Evolutionary conservation across 192 early-diverging fungal species (phyloP).

Genomic region (Chytriomyces sp.): DNA sequence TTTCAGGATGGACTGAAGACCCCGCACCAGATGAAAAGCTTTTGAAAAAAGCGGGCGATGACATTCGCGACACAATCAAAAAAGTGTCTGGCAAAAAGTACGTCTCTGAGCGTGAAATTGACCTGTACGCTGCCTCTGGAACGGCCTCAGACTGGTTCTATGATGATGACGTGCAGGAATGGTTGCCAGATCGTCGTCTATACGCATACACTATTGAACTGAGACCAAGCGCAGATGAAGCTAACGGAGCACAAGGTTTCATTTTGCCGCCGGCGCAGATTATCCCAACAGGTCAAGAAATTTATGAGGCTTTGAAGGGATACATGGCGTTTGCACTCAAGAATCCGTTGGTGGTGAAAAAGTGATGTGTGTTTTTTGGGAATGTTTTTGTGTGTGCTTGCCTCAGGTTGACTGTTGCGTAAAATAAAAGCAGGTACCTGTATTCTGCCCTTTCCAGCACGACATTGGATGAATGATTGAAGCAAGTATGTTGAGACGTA

Average conservation of each 20-base stretch:
- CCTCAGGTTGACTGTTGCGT: no score
- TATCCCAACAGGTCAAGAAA: constrained; percentile 55
- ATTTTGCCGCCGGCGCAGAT: constrained; percentile 62
- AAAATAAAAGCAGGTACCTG: no score
- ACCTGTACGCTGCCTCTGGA: constrained; percentile 64
- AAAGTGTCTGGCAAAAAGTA: constrained; percentile 53
- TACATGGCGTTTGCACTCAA: constrained; percentile 28
- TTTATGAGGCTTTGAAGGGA: constrained; percentile 25
- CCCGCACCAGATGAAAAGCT: constrained; percentile 48
- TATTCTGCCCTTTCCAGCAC: no score
- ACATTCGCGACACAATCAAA: constrained; percentile 44
- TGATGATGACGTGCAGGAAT: constrained; percentile 40
- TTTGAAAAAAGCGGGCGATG: constrained; percentile 54
- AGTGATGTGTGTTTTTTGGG: no score
- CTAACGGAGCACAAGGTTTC: constrained; percentile 51
- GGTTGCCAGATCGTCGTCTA: constrained; percentile 41
- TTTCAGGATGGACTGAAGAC: constrained; percentile 42
- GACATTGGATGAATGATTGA: no score
- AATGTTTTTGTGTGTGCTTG: no score
- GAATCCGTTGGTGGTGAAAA: constrained; percentile 25
- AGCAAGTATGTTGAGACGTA: no score
- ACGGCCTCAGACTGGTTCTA: constrained; percentile 63
- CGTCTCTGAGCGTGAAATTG: constrained; percentile 49
- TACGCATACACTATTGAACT: constrained; percentile 66
- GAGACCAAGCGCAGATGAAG: constrained; percentile 48